Base-by-base conservation (phyloP, 2,329 filamentous ascomycete genomes). In the Phoma sp. region DNA sequence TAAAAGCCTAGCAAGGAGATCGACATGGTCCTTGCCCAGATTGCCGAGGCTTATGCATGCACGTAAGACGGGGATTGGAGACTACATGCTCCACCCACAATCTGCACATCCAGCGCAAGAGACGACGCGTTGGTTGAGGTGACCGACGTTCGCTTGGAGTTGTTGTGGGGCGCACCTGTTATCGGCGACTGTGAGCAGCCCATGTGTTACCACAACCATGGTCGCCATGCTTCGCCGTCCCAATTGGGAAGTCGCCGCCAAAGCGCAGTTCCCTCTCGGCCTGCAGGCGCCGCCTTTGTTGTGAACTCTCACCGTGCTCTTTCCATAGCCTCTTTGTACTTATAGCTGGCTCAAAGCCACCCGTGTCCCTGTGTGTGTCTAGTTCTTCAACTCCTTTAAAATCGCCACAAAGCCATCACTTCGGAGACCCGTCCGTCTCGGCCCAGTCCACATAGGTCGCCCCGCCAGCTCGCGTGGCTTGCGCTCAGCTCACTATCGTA, bases 121-220 rank as follows among this genome's bases (percentile, higher is more conserved):
- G 42, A 42, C 44, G 24, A 39, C 33, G 10, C 36, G 37, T 29
- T 23, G 10, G 24, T 37, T 43, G 36, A 44, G 38, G 32, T 47
- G 38, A 36, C 36, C 29, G 42, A 29, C 29, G 6, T 18, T 48
- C 55, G 43, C 40, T 44, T 47, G 40, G 35, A 39, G 30, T 24
- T 38, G 44, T 35, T 47, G 48, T 37, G 50, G 49, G 52, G 42
- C 53, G 37, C 46, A 47, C 46, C 50, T 41, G 37, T 40, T 51
- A n/a, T 63, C 57, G 60, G 48, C 61, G 58, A 62, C 56, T 49
- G 59, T 45, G 56, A 62, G 60, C 56, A 47, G 52, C 54, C 60
- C 62, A 63, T 64, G 60, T 58, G 60, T 47, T 44, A 53, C 55
- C 53, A 52, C 24, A 46, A 51, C 46, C 56, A 35, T 45, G 40